Base-by-base conservation (phyloP, 1,284 basidiomycete genomes). In the Exobasidium cylindrosporum region DNA sequence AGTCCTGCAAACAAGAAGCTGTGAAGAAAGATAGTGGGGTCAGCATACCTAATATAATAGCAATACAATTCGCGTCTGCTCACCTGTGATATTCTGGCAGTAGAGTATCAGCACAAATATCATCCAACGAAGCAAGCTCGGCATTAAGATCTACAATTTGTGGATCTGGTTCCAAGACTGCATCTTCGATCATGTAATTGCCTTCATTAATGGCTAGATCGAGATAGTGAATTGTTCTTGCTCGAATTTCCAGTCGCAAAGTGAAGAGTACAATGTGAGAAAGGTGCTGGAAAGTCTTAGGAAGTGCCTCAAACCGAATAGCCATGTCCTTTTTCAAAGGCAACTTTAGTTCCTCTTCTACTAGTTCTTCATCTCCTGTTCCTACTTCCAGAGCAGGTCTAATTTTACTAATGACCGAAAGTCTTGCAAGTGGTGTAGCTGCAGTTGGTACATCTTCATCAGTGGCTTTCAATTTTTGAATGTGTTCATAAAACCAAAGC, bases 1-100 rank as follows among this genome's bases (percentile, higher is more conserved):
- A 98, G 82, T 0, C 95, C 95, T 29, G 87, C 85, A 77, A 97
- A 94, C 50, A 94, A 83, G 79, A 93, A 97, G 59, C 90, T 90
- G 67, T 31, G 43, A 3, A 60, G 56, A 4, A 13, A 28, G 43
- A 23, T 11, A 24, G 58, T 23, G 57, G 52, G 54, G 17, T 52
- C 21, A 58, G 57, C 54, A 28, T 13, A 40, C 1, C 58, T 10
- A 26, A 52, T 56, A 21, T 53, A 1, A n/a, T 23, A n/a, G 11
- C 35, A 40, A 17, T 55, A 17, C 54, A 54, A 32, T n/a, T 11
- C 21, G 26, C 61, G 28, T 23, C 54, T 44, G 45, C 35, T 40
- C 35, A 40, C 35, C 10, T 26, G 32, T 64, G 61, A 29, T 70
- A 55, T 10, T 65, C 53, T 0, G 67, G 53, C 1, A 70, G 54